phyloP scores from a whole-genome alignment of 2,329 filamentous ascomycete species.

The Aspergillus quadrilineatus region DNA sequence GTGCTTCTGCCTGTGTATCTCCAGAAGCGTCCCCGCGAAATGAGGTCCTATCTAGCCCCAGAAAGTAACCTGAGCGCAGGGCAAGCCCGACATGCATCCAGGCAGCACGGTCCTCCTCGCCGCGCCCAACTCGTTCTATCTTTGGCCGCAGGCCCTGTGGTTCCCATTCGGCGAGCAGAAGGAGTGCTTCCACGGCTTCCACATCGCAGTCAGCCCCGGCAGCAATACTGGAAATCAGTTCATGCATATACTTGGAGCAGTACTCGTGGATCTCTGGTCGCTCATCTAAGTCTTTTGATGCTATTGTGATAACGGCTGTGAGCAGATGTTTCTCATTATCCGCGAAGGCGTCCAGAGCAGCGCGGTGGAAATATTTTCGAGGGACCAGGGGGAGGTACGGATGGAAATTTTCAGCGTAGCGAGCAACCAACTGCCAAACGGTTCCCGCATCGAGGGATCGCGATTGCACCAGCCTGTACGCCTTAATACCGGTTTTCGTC shows the following conservation, averaged over 20 bases:
- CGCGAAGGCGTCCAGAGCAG: slow-evolving; percentile 56
- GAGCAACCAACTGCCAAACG: slow-evolving; percentile 54
- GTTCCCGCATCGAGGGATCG: slow-evolving; percentile 50
- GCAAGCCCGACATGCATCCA: slow-evolving; percentile 77
- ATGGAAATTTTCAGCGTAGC: slow-evolving; percentile 66
- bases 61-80: slow-evolving; percentile 67
- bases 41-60: slow-evolving; percentile 67
- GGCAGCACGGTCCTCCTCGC: slow-evolving; percentile 70
- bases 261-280: slow-evolving; percentile 63
- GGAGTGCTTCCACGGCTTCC: slow-evolving; percentile 68
- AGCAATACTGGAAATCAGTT: slow-evolving; percentile 64
- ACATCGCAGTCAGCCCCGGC: slow-evolving; percentile 67
- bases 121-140: slow-evolving; percentile 64
- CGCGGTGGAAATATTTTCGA: slow-evolving; percentile 56
- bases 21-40: slow-evolving; percentile 61
- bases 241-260: slow-evolving; percentile 69
- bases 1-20: slow-evolving; percentile 60
- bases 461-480: slow-evolving; percentile 46
- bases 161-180: slow-evolving; percentile 72
- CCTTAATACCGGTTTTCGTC: slow-evolving; percentile 35
- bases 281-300: slow-evolving; percentile 67
- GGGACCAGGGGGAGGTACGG: slow-evolving; percentile 69
- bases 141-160: slow-evolving; percentile 62
- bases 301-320: slow-evolving; percentile 68
- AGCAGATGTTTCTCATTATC: slow-evolving; percentile 65